Base-by-base conservation (phyloP, 257 asterid species). In the Knoxia roxburghii region DNA sequence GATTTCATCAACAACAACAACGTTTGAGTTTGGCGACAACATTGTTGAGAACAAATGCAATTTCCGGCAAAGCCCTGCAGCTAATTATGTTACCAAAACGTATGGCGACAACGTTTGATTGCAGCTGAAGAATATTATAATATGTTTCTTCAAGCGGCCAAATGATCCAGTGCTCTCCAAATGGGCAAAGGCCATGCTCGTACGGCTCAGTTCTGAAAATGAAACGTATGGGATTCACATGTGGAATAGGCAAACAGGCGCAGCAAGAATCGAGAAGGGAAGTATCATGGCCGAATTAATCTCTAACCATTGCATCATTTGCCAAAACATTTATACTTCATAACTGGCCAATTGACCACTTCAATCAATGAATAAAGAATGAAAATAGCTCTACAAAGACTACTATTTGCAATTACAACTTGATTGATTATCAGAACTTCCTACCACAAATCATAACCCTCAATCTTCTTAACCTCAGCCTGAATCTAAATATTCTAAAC, bases 201-300 rank as follows among this genome's bases (percentile, higher is more conserved):
- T 58, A 6, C 84, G 75, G 58, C 74, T 88, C 0, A 70, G 7
- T 64, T 65, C 41, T 67, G 63, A 20, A 48, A 48, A n/a, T 32
- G 76, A 68, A 52, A 74, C 79, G 17, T 86, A 82, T 59, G 96
- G 91, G 27, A 78, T 90, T 39, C 96, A 90, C 71, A 67, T 90
- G 78, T 90, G 97, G 97, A 88, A 88, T 54, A 85, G 73, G 37
- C 74, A 72, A 58, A 88, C 83, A 71, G 80, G 74, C 0, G 59
- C 53, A 45, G 35, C 78, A 24, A 65, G 51, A 76, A 85, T 90
- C 80, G 96, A 85, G 77, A 77, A 85, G 64, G 96, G 96, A 21
- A 91, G 97, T 50, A 71, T 88, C 37, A 61, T 86, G 33, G 80
- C 72, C 43, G 82, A 81, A 66, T 74, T 90, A 73, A 45, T 88